These are phyloP conservation scores for Tuber melanosporum DNA, from an alignment of 495 filamentous ascomycete genomes.

Conservation along the genomic window DNA sequence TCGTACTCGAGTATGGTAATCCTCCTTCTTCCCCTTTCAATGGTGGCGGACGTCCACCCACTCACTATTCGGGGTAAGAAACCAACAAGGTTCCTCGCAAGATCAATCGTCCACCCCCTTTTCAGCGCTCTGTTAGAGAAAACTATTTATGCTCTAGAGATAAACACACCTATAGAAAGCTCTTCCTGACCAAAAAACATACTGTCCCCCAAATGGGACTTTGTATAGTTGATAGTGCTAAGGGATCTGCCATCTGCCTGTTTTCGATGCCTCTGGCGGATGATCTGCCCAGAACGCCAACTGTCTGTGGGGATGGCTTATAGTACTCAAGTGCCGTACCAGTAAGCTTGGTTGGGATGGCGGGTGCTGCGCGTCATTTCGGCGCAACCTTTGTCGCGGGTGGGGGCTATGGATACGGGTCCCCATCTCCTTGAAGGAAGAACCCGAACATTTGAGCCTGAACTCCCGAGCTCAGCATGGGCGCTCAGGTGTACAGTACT, in stretches of 20 bases:
- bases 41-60: neutral
- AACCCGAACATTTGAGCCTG: too few species aligned
- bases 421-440: too few species aligned
- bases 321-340: too few species aligned
- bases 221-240: neutral
- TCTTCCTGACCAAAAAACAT: neutral
- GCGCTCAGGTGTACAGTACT: too few species aligned
- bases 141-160: neutral
- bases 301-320: neutral
- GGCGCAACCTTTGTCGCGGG: too few species aligned
- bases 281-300: neutral
- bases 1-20: too few species aligned
- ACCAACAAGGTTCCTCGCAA: neutral
- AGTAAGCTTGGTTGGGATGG: neutral
- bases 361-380: too few species aligned
- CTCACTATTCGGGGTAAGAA: neutral
- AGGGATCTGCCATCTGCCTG: neutral
- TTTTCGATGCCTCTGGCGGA: neutral
- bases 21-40: neutral
- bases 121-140: neutral
- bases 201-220: neutral
- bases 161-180: neutral
- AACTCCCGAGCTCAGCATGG: too few species aligned
- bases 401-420: too few species aligned
- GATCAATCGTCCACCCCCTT: neutral